Conservation (phyloP, 441 rosid species). For the Croton setiger region DNA sequence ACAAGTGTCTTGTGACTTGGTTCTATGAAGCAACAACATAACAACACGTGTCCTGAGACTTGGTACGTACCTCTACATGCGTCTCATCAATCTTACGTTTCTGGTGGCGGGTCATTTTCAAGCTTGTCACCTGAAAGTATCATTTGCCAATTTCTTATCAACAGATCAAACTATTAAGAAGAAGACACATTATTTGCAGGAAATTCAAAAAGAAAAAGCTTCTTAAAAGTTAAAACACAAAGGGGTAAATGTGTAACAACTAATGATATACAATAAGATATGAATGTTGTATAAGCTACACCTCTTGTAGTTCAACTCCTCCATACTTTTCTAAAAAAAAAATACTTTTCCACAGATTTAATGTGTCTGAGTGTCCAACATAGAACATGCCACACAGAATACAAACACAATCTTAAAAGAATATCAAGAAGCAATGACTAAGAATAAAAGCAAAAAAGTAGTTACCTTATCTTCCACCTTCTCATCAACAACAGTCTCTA, state of each 20-base stretch:
- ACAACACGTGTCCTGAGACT: not conserved
- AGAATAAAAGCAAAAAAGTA: not conserved
- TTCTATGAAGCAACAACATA: not conserved
- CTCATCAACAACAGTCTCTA: constrained; percentile 92
- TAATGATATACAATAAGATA: not conserved
- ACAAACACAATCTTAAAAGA: not conserved
- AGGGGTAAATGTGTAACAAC: not conserved
- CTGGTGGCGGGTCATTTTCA: constrained; percentile 99
- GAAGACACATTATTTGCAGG: not conserved
- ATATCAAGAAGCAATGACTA: not conserved
- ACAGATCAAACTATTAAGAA: not conserved
- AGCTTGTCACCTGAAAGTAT: constrained; percentile 71
- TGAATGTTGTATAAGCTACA: not conserved
- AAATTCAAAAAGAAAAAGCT: not conserved
- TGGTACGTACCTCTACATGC: constrained; percentile 69
- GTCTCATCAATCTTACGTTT: constrained; percentile 99
- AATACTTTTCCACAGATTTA: not conserved
- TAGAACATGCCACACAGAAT: not conserved
- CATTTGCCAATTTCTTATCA: constrained; percentile 8
- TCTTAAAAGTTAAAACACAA: not conserved
- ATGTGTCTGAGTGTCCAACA: not conserved
- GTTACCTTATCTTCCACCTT: constrained; percentile 97
- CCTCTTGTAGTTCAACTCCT: not conserved
- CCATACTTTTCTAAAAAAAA: not conserved
- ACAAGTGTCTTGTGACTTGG: not conserved